Base-by-base conservation (phyloP, 345 rosid genomes). In the Raphanus sativus region DNA sequence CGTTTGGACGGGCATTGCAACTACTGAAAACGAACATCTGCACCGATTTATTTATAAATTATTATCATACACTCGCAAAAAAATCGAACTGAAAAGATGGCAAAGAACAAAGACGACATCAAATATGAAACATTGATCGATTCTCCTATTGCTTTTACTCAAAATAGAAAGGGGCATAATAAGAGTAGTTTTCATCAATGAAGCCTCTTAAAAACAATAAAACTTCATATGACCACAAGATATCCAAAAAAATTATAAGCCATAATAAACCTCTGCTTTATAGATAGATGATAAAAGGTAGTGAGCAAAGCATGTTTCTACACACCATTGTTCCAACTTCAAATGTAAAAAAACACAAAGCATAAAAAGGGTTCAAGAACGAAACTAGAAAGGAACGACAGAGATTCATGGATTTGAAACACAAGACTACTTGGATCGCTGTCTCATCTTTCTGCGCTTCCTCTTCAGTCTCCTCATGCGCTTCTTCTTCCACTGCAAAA, bases 401-500 rank as follows among this genome's bases (percentile, higher is more conserved):
- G 60, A 70, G 67, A 80, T 54, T 75, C 56, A 78, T 60, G 12
- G 32, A 66, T 25, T 28, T 4, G n/a, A 48, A 30, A 26, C 6
- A 9, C n/a, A 15, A 1, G 42, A 1, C 66, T 81, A 77, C 73
- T 77, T 81, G 15, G 84, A 81, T 77, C 84, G 15, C 79, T 81
- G 84, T 77, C 84, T 81, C 84, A 81, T 81, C 84, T 77, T 81
- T 69, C 84, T 36, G 3, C 84, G 81, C 79, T 81, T 81, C 79
- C 84, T 81, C 84, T 81, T 81, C 6, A 81, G 21, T 65, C 84
- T 81, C 81, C 84, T 81, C 84, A 81, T 81, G 2, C 84, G 81
- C 81, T 81, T 81, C 84, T 81, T 81, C 84, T 81, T 81, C 84
- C 84, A 81, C 84, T 81, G 73, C 24, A 58, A 4, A 0, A 8